phyloP scores from a whole-genome alignment of 345 rosid species.

The Melastoma malabathricum region DNA sequence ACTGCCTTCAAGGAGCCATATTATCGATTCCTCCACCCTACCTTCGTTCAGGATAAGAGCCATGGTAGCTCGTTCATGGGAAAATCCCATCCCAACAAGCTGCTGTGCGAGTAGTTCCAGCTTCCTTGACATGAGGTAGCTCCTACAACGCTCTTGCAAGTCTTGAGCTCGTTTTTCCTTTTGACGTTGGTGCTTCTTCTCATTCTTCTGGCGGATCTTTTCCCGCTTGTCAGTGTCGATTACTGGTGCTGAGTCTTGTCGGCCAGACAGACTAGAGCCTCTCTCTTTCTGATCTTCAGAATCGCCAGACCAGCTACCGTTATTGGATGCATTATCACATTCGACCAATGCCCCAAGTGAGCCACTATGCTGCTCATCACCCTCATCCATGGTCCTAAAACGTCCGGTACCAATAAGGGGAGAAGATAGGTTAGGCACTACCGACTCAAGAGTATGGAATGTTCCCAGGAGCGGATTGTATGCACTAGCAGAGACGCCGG shows the following conservation, averaged over 20 bases:
- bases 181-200: conserved; percentile 85
- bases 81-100: conserved; percentile 77
- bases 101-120: conserved; percentile 77
- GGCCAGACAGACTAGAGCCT: conserved; percentile 22
- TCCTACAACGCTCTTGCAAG: conserved; percentile 58
- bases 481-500: conserved; percentile 51
- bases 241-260: conserved; percentile 51
- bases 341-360: conserved; percentile 38
- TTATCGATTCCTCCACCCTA: conserved; percentile 71
- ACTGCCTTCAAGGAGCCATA: conserved; percentile 66
- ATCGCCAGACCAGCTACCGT: conserved; percentile 88
- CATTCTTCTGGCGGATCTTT: conserved; percentile 80
- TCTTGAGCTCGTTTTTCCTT: conserved; percentile 86
- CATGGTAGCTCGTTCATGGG: conserved; percentile 68
- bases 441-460: conserved; percentile 54
- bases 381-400: conserved; percentile 57
- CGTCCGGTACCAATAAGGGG: conserved; percentile 49
- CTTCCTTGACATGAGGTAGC: conserved; percentile 81
- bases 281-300: conserved; percentile 90
- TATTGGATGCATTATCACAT: conserved; percentile 71
- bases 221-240: conserved; percentile 77
- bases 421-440: conserved; percentile 26
- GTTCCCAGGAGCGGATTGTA: conserved; percentile 66
- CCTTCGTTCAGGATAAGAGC: conserved; percentile 85
- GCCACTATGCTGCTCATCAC: conserved; percentile 39